phyloP scores from a whole-genome alignment of 345 rosid species.

The Eucalyptus marginata region DNA sequence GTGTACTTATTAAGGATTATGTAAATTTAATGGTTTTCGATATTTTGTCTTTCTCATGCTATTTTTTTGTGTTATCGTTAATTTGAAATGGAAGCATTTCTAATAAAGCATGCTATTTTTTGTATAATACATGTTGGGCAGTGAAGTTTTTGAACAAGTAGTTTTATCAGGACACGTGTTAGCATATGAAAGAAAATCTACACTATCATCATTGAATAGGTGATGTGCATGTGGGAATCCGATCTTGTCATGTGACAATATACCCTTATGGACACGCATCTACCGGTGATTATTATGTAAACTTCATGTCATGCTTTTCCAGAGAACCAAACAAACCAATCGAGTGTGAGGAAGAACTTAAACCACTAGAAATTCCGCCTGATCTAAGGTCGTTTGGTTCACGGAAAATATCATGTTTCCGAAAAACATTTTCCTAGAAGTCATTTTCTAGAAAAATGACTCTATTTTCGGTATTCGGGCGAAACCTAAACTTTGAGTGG shows the following conservation, averaged over 20 bases:
- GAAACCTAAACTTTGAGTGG: too few species aligned
- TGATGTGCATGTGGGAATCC: neutral
- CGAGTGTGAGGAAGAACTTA: neutral
- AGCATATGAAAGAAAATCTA: neutral
- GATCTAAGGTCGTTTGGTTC: neutral
- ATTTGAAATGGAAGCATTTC: neutral
- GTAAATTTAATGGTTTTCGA: neutral
- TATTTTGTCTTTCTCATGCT: neutral
- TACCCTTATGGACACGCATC: neutral
- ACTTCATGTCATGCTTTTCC: neutral
- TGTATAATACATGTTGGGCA: neutral
- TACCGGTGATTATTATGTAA: neutral
- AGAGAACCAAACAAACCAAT: neutral
- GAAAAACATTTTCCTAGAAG: too few species aligned
- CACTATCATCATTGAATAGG: neutral
- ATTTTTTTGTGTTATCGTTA: neutral
- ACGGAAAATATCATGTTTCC: too few species aligned
- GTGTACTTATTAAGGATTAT: neutral
- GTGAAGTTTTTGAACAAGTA: neutral
- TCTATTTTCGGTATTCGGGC: too few species aligned
- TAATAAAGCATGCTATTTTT: neutral
- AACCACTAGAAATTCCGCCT: neutral
- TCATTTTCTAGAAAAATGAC: too few species aligned
- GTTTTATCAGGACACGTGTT: neutral
- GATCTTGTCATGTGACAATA: neutral